A percentile compares a stretch with the other conserved stretches of the same genome.
phyloP scores from a whole-genome alignment of 2,329 filamentous ascomycete species.

The Curvularia eragrostidis region DNA sequence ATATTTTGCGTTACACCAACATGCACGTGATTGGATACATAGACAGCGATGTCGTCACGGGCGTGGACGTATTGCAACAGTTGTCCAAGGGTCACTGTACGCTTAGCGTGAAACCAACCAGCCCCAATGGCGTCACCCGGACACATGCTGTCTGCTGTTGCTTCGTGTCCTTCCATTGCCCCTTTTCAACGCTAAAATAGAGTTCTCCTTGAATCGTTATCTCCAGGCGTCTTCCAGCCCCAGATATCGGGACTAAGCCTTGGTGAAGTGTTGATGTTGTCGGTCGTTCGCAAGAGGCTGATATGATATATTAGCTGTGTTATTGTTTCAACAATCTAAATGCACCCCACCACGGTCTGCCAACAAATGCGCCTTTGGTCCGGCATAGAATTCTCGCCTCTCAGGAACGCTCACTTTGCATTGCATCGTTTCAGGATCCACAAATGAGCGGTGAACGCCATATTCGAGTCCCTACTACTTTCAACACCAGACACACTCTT shows the following conservation, averaged over 20 bases:
- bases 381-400: not conserved
- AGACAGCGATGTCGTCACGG: not conserved
- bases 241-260: not conserved
- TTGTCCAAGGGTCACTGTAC: not conserved
- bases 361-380: not conserved
- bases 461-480: not conserved
- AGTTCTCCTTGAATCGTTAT: not conserved
- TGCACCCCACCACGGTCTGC: not conserved
- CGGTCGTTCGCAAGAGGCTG: not conserved
- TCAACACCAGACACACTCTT: slow-evolving; percentile 2
- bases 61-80: not conserved
- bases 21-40: not conserved
- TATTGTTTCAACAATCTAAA: slow-evolving; percentile 6
- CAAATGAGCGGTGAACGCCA: slow-evolving; percentile 3
- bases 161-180: not conserved
- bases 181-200: not conserved
- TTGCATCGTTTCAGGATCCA: not conserved
- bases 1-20: not conserved
- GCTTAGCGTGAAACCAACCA: not conserved
- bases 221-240: not conserved
- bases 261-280: not conserved
- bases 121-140: not conserved
- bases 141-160: not conserved
- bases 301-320: not conserved
- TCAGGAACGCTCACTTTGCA: not conserved